Base-by-base conservation (phyloP, 345 rosid species). In the Acer negundo region DNA sequence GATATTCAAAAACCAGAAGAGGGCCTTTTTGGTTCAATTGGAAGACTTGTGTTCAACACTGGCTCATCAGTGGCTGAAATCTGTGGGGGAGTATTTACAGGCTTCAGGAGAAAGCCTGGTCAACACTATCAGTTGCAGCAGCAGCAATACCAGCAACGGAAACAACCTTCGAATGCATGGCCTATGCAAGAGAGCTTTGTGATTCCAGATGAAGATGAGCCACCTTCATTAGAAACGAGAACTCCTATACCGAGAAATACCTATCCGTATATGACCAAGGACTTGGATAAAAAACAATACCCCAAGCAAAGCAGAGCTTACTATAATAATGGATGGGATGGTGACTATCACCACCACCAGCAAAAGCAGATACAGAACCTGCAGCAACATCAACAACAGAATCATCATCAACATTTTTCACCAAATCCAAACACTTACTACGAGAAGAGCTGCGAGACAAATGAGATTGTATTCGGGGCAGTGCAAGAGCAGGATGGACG, bases 391-490 rank as follows among this genome's bases (percentile, higher is more conserved):
- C 82, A 80, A 10, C 88, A 84, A 47, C 95, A 86, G 59, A 85
- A 84, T 9, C 92, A 86, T 40, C 88, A 86, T 67, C 82, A 78
- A 83, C 85, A 87, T 62, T 80, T 84, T 46, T 80, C 84, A 15
- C 73, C 90, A 0, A 80, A 83, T 58, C 88, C 92, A 1, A 76
- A 85, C 67, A 86, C 97, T 17, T 86, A 85, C 76, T 88, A 87
- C n/a, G 95, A 94, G 83, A 89, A 89, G 59, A 86, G 87, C 87
- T 76, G 93, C 8, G 93, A 96, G 85, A 89, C 92, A 28, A 94
- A 87, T 12, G 97, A 96, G 89, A 88, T 96, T 2, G 97, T 96
- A 49, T 96, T 94, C 22, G 95, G 99, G 38, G 95, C 97, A 31
- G 95, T 94, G 73, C 98, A 96, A 78, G 97, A 90, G 80, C 94